Evolutionary conservation across 1,284 basidiomycete genomes (phyloP).

Genomic region (Cystobasidium sp.): DNA sequence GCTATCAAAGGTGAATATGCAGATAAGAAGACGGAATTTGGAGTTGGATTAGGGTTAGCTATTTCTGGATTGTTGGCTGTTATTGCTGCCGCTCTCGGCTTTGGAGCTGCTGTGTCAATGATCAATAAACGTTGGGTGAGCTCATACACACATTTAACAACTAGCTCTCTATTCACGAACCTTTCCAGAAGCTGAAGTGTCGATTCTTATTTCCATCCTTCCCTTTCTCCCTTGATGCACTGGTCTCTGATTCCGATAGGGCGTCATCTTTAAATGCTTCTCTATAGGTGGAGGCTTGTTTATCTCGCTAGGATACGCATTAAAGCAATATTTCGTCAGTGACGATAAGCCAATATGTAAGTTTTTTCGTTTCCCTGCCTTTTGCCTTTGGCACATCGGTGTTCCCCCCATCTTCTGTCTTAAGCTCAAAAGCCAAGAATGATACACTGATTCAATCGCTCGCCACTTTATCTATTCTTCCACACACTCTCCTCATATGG

Average conservation of each 20-base stretch:
- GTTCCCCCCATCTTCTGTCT: not conserved
- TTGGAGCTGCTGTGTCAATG: conserved; percentile 26
- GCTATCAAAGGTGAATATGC: conserved; percentile 30
- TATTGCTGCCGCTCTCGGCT: conserved; percentile 34
- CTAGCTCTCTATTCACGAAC: no score
- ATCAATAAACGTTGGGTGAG: conserved; percentile 31
- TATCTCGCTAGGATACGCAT: conserved; percentile 30
- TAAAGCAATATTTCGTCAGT: conserved; percentile 40
- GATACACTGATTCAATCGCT: no score
- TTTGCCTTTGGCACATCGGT: not conserved
- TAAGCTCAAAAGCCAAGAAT: not conserved
- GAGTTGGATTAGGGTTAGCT: conserved; percentile 26
- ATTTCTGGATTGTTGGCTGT: conserved; percentile 26
- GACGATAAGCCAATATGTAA: conserved; percentile 32
- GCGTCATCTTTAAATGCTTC: conserved; percentile 32
- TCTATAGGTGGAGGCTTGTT: conserved; percentile 24
- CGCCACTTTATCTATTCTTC: not conserved
- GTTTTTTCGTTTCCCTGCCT: not conserved
- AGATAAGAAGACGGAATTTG: conserved; percentile 14
- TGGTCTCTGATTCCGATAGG: no score
- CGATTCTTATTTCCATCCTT: not conserved
- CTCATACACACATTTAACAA: no score
- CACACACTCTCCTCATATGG: not conserved
- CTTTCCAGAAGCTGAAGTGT: no score
- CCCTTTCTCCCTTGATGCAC: no score